These are phyloP conservation scores for Zymoseptoria passerinii DNA, from an alignment of 2,329 filamentous ascomycete genomes.

Conservation along the genomic window DNA sequence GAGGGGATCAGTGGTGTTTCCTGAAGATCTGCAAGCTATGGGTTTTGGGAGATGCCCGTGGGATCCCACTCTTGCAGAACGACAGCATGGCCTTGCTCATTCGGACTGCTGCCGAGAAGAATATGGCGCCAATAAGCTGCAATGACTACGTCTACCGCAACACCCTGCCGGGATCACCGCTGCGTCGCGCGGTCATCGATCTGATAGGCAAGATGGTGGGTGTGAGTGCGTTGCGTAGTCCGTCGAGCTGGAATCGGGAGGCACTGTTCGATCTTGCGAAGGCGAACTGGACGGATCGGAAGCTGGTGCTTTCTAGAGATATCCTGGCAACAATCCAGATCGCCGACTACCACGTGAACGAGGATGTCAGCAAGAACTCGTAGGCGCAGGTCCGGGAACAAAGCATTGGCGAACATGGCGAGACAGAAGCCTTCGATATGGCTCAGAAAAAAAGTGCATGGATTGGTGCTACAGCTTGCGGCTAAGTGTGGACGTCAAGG, in stretches of 20 bases:
- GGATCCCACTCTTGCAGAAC: slow-evolving; percentile 1
- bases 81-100: neutral
- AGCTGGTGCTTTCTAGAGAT: no score
- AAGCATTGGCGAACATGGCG: no score
- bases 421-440: no score
- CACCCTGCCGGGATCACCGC: neutral
- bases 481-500: no score
- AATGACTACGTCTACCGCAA: neutral
- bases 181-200: neutral
- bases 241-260: neutral
- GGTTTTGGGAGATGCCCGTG: neutral
- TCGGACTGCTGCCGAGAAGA: neutral
- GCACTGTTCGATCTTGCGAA: neutral
- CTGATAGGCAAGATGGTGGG: neutral
- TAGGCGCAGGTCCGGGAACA: no score
- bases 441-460: no score
- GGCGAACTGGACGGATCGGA: neutral
- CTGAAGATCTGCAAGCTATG: neutral
- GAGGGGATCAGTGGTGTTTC: neutral
- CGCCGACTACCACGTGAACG: neutral
- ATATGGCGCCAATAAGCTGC: neutral
- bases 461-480: no score
- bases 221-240: neutral
- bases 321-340: neutral
- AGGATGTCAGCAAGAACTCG: no score